Base-by-base conservation (phyloP, 148 eudicot species). In the Pharnaceum exiguum region DNA sequence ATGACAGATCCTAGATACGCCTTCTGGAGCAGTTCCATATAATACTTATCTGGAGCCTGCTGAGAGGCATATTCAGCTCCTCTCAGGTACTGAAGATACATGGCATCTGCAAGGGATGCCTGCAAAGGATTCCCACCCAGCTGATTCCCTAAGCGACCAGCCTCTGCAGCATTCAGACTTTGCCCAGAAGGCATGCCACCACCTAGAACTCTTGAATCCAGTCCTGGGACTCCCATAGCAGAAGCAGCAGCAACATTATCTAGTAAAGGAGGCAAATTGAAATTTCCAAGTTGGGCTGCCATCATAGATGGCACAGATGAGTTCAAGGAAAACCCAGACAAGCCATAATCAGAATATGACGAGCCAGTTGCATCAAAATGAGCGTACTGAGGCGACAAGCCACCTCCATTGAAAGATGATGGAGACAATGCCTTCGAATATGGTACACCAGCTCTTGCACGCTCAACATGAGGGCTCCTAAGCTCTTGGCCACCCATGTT, bases 221-320 rank as follows among this genome's bases (percentile, higher is more conserved):
- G 61, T 49, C 87, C 85, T 27, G 71, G 77, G 9, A 71, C 59
- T 36, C 71, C 90, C 80, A 86, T 68, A 29, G 82, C 82, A 9
- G 96, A 78, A 57, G 84, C 86, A 16, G 81, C 82, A 59, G 90
- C 85, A 39, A 80, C 89, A 67, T 88, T 88, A 62, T 82, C 99
- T 48, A 85, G 81, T 25, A 86, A 59, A 26, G 90, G 89, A 44
- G 95, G 89, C 63, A 88, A 67, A 74, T 77, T 87, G 54, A 65
- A 59, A 47, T 71, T 79, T 19, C 87, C 87, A 31, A 79, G 66
- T 62, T 84, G 87, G 49, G 78, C 63, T 24, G 77, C 74, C 75
- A 82, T 68, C 81, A 79, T 80, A 46, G 90, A 72, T 17, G 81
- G 82, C 62, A 69, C 61, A 27, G 73, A 71, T 7, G 90, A 76